Evolutionary conservation across 148 eudicot species (phyloP), one percentile per base, ranked within the genome.

Genomic region (Pharnaceum exiguum): DNA sequence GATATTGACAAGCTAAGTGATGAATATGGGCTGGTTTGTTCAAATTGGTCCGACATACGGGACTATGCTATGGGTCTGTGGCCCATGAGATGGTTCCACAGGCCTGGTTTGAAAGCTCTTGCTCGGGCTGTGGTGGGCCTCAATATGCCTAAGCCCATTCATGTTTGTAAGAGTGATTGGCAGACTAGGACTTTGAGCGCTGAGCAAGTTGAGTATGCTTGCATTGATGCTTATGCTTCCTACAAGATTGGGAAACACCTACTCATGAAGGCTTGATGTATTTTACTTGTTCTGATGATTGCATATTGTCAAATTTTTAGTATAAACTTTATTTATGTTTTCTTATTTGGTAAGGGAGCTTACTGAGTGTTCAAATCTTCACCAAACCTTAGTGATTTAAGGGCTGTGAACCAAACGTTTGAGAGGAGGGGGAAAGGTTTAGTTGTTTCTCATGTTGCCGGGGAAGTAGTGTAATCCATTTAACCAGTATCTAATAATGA

Each of bases 151-250:
- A 83, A 83, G 71, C 90, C 87, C 4, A 68, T 54, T 62, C 79
- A 81, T 70, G 73, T 87, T 61, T 66, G 77, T 26, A 67, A 46
- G 81, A 83, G 95, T 69, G 80, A 83, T 60, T 86, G 90, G 95
- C 84, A 83, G 65, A 68, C 64, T 5, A 74, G 80, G 47, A 80
- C 55, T 44, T 58, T 83, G 4, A 77, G 51, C 68, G 53, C 58
- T 12, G 60, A 55, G 8, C 90, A 83, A 40, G 65, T 87, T 61
- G 74, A 79, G 58, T 83, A 83, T 81, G 95, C 90, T 50, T 80
- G 85, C 48, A 70, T 86, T 79, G 89, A 86, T 83, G 89, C 95
- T 49, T 86, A 71, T 76, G 95, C 84, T 66, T 78, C 78, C 36
- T 82, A 59, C 31, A 67, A 43, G 73, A 78, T 82, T 57, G 86